Percentiles rank a stretch among this genome's conserved stretches.
Conservation (phyloP, 441 rosid genomes). For the Gossypium davidsonii region DNA sequence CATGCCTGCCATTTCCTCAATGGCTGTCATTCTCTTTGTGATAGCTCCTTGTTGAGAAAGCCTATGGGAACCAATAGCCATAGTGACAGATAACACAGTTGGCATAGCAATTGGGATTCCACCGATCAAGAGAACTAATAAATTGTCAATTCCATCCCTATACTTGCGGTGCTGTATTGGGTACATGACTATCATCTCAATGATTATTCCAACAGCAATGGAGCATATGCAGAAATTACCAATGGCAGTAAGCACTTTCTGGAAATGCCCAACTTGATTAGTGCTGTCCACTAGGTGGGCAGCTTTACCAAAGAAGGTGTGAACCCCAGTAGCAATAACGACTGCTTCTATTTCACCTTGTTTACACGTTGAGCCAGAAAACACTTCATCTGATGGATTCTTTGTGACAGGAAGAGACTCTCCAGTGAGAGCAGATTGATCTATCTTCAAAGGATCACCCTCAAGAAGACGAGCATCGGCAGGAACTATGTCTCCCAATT, state of each 20-base stretch:
- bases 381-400: conserved; percentile 71
- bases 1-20: conserved; percentile 96
- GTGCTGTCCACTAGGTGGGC: conserved; percentile 87
- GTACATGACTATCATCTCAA: conserved; percentile 71
- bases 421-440: conserved; percentile 89
- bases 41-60: conserved; percentile 86
- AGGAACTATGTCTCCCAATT: conserved; percentile 77
- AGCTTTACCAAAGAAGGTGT: conserved; percentile 90
- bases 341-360: conserved; percentile 88
- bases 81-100: conserved; percentile 79
- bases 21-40: conserved; percentile 94
- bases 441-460: conserved; percentile 85
- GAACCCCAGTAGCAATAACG: conserved; percentile 89
- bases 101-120: conserved; percentile 98
- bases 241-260: conserved; percentile 72
- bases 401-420: conserved; percentile 85
- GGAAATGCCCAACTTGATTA: conserved; percentile 89
- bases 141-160: conserved; percentile 76
- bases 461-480: conserved; percentile 93
- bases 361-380: conserved; percentile 85
- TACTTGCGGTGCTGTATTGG: conserved; percentile 65
- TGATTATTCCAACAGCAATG: conserved; percentile 56
- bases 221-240: conserved; percentile 94
- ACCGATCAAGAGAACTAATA: conserved; percentile 84
- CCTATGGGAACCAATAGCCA: conserved; percentile 91